Percentiles rank a stretch among this genome's conserved stretches.
These are phyloP conservation scores for baker's yeast (Saccharomyces cerevisiae) DNA, from an alignment of 805 yeast species.

Conservation along the genomic window DNA sequence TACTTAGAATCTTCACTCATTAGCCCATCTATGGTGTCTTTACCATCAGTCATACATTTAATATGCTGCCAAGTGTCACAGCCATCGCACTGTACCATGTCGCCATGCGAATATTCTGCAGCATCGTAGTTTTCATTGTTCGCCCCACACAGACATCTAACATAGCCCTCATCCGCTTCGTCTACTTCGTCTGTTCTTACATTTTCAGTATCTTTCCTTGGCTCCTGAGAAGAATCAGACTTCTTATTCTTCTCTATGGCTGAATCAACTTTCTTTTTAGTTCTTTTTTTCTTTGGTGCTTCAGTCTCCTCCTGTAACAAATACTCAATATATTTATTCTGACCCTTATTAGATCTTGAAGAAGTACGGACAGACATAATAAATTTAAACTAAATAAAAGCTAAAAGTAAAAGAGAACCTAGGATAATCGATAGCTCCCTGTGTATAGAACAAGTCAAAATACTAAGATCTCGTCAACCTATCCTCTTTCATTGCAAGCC, in stretches of 20 bases:
- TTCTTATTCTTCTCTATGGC: constrained; percentile 10
- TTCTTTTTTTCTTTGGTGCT: constrained; percentile 5
- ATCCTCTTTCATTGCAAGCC: neutral
- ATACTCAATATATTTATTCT: constrained; percentile 26
- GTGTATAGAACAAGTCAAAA: neutral
- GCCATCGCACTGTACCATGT: constrained; percentile 57
- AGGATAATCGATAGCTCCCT: neutral
- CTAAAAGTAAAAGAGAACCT: neutral
- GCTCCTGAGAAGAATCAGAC: constrained; percentile 8
- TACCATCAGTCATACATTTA: constrained; percentile 44
- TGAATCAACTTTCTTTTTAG: constrained; percentile 6
- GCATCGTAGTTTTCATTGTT: constrained; percentile 50
- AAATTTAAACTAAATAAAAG: neutral
- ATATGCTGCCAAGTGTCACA: constrained; percentile 72
- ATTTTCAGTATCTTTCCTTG: constrained; percentile 10
- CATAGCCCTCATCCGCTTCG: constrained; percentile 34
- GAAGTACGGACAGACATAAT: constrained; percentile 34
- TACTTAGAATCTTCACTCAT: constrained; percentile 40
- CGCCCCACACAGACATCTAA: constrained; percentile 59
- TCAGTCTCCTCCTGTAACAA: constrained; percentile 27
- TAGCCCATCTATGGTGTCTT: constrained; percentile 17
- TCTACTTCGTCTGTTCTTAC: constrained; percentile 28
- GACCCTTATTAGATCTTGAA: constrained; percentile 37
- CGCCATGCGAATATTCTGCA: constrained; percentile 42
- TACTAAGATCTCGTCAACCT: neutral